phyloP scores from a whole-genome alignment of 2,329 filamentous ascomycete species.

The Pezicula rhizophila region DNA sequence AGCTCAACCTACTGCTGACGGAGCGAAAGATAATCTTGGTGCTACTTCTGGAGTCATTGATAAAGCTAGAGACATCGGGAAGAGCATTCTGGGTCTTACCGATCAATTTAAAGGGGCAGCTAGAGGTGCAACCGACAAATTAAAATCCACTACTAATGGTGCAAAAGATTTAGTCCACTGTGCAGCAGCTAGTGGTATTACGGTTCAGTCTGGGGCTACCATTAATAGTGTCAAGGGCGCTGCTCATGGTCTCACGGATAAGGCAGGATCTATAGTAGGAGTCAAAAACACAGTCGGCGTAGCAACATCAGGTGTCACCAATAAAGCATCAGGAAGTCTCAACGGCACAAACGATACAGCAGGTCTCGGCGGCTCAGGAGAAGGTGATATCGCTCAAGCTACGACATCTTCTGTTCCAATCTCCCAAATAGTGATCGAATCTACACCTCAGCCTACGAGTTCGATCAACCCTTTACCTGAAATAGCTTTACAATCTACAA shows the following conservation, averaged over 20 bases:
- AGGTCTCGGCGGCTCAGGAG: background rate
- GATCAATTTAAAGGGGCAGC: background rate
- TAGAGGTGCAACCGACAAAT: conserved; percentile 1
- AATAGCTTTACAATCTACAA: too few species aligned
- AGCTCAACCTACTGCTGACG: conserved; percentile 3
- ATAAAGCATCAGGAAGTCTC: too few species aligned
- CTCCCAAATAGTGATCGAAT: too few species aligned
- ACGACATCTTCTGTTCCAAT: too few species aligned
- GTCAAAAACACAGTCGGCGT: background rate
- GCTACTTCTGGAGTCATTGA: conserved; percentile 3
- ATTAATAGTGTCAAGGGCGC: background rate
- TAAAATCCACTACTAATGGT: background rate
- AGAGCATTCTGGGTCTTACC: background rate
- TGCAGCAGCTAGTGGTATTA: background rate
- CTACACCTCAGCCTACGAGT: too few species aligned
- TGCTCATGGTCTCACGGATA: background rate
- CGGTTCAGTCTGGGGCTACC: background rate
- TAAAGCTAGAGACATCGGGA: background rate
- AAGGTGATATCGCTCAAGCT: too few species aligned
- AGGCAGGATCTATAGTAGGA: background rate
- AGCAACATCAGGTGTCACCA: too few species aligned
- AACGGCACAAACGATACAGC: background rate
- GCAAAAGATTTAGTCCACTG: background rate
- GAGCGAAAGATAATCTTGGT: conserved; percentile 1
- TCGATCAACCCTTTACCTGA: too few species aligned